These are phyloP conservation scores for Fraxinus americana DNA, from an alignment of 257 asterid genomes.

Conservation along the genomic window DNA sequence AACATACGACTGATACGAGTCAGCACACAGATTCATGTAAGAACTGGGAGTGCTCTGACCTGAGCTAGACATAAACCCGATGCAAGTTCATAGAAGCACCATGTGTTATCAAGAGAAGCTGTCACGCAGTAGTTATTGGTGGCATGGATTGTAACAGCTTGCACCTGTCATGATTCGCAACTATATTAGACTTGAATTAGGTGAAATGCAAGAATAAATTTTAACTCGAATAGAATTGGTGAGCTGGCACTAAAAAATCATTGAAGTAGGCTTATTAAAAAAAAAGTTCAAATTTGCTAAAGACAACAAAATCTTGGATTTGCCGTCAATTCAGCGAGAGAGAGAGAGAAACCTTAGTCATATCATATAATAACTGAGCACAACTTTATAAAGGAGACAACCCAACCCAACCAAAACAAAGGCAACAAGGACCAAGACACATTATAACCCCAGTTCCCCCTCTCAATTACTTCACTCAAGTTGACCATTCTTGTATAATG, in stretches of 20 bases:
- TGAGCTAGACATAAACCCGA: conserved; percentile 96
- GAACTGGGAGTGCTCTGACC: conserved; percentile 44
- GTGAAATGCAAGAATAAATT: neutral
- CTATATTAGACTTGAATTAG: neutral
- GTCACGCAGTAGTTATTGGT: conserved; percentile 90
- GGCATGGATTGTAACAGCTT: conserved; percentile 94
- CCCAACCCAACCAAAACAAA: neutral
- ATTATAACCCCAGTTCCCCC: neutral
- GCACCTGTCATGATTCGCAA: conserved; percentile 56
- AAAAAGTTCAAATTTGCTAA: neutral
- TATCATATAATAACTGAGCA: neutral
- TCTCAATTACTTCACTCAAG: neutral
- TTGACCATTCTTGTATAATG: neutral
- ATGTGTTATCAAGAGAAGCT: conserved; percentile 91
- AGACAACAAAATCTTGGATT: neutral
- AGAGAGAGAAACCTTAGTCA: neutral
- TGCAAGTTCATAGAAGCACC: conserved; percentile 95
- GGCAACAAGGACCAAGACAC: conserved; percentile 12
- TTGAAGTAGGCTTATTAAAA: neutral
- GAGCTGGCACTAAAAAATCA: neutral
- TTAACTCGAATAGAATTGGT: neutral
- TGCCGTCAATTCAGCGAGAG: neutral
- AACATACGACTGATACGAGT: neutral
- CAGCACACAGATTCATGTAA: neutral
- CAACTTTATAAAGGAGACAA: neutral